Evolutionary conservation across 2,329 filamentous ascomycete genomes (phyloP), one percentile per base, ranked within the genome.

Genomic region (Alternaria arborescens): DNA sequence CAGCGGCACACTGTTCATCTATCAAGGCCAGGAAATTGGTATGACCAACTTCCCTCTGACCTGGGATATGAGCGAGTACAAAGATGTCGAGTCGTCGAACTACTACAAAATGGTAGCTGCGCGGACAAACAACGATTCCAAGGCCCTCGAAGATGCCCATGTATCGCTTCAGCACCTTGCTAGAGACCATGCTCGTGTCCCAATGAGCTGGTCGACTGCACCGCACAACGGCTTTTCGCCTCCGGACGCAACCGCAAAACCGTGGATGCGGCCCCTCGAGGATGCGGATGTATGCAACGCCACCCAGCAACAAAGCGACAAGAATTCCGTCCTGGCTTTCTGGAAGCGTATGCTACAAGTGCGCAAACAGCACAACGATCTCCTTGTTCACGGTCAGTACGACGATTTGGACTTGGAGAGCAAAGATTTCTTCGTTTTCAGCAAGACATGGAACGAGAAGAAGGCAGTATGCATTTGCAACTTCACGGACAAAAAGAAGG

Each of bases 171-270:
- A 88, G 64, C 81, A 84, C 60, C 83, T 90, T 30, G 88, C 84
- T 6, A 81, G 88, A 32, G 89, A 92, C 72, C 87, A 92, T 70
- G 84, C 88, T 8, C 82, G 89, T n/a, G 84, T 87, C 4, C 89
- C 89, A 0, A 87, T 92, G 80, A 88, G 89, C 64, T 92, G 89
- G 89, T 83, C 83, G 56, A 81, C 74, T 0, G 78, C 79, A 0
- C 73, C 80, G 1, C 82, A 88, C 64, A 87, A 86, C 0, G 89
- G 89, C 2, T 91, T 91, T 79, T 55, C 79, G 1, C 80, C 79
- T 0, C 81, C 80, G 1, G 80, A 81, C 77, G 42, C 78, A 0
- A 79, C 77, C 0, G 81, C 80, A 0, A 78, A 80, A 52, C 86
- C 87, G 0, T 89, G 87, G 87, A 89, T 89, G 86, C 80, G 84